phyloP scores from a whole-genome alignment of 441 rosid species.

The Gossypium gossypioides region DNA sequence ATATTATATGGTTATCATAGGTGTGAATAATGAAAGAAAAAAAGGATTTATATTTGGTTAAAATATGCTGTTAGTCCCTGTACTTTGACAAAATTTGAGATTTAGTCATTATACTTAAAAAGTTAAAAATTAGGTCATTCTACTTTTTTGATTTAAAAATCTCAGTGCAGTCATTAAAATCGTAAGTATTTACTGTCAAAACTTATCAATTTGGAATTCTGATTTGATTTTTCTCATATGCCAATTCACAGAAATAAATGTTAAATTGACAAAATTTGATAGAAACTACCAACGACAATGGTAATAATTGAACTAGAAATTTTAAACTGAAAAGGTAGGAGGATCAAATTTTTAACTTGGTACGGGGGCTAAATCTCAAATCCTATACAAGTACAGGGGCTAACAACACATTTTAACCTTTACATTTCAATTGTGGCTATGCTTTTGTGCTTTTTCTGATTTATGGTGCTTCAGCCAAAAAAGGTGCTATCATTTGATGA shows the following conservation, averaged over 20 bases:
- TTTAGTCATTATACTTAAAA: not conserved
- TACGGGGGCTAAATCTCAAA: not conserved
- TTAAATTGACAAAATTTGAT: not conserved
- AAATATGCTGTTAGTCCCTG: not conserved
- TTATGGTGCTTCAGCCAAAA: conserved; percentile 58
- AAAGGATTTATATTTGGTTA: not conserved
- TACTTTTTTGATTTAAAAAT: not conserved
- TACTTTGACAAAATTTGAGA: not conserved
- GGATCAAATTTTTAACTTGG: not conserved
- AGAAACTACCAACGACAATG: not conserved
- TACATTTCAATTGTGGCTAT: not conserved
- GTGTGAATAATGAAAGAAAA: not conserved
- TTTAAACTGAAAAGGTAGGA: not conserved
- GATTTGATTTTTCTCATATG: not conserved
- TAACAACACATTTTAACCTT: not conserved
- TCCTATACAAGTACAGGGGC: not conserved
- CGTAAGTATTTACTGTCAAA: not conserved
- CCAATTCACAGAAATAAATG: not conserved
- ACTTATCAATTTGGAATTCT: not conserved
- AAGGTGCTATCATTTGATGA: conserved; percentile 86
- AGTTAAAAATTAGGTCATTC: not conserved
- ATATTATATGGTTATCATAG: not conserved
- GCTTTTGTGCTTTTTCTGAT: not conserved
- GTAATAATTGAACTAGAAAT: not conserved
- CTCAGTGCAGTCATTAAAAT: not conserved